Percentiles rank a stretch among this genome's conserved stretches.
Evolutionary conservation across 805 yeast genomes (phyloP).

Genomic region (Wickerhamiella sorbophila): DNA sequence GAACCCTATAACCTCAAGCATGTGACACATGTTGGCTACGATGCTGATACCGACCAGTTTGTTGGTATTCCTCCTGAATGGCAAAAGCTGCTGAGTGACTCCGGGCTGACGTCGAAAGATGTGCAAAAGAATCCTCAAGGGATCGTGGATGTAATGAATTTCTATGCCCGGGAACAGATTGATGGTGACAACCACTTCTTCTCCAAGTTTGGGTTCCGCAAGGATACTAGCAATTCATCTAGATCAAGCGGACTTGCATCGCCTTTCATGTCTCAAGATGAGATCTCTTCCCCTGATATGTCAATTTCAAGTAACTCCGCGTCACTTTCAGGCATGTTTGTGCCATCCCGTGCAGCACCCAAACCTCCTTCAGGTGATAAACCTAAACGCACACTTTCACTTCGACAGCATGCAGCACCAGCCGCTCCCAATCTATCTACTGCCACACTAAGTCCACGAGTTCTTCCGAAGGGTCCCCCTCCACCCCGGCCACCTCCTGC

Average conservation of each 20-base stretch:
- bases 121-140: slow-evolving; percentile 91
- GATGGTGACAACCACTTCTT: slow-evolving; percentile 16
- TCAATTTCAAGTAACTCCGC: slow-evolving; percentile 2
- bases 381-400: not conserved
- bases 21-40: slow-evolving; percentile 89
- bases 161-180: slow-evolving; percentile 31
- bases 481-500: slow-evolving; percentile 30
- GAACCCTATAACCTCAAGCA: slow-evolving; percentile 85
- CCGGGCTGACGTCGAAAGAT: slow-evolving; percentile 77
- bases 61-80: slow-evolving; percentile 90
- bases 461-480: slow-evolving; percentile 21
- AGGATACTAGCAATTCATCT: slow-evolving; percentile 2
- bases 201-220: slow-evolving; percentile 15
- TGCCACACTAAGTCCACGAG: not conserved
- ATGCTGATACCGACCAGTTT: slow-evolving; percentile 68
- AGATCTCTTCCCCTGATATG: slow-evolving; percentile 4
- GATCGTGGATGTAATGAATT: slow-evolving; percentile 79
- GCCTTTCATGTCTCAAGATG: slow-evolving; percentile 1
- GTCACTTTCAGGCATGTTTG: not conserved
- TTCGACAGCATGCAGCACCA: not conserved
- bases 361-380: slow-evolving; percentile 23
- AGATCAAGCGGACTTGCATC: not conserved
- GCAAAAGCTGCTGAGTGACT: slow-evolving; percentile 69
- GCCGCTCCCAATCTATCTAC: not conserved
- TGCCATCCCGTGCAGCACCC: slow-evolving; percentile 21